Evolutionary conservation across 345 rosid species (phyloP), one percentile per base, ranked within the genome.

Genomic region (Kernera saxatilis): DNA sequence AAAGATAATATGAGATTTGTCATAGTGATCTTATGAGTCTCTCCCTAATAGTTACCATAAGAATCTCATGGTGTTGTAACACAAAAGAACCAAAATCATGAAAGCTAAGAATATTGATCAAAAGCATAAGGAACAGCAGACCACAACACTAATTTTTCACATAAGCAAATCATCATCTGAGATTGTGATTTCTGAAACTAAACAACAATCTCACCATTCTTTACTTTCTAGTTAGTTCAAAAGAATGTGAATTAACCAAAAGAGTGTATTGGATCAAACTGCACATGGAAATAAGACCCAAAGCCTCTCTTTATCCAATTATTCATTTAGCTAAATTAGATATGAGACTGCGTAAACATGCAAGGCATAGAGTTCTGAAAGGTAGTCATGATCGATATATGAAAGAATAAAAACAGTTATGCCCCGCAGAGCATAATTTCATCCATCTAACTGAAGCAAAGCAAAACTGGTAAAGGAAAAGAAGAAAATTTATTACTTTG

Each of bases 401-500:
- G 48, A 68, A 69, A 53, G 53, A 69, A 54, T 35, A 22, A 30
- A 69, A 69, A 61, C 27, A 69, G 79, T 52, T 21, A 19, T 44
- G 17, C 73, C 64, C 64, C 61, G 66, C 74, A 59, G n/a, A 51
- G 25, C 57, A 52, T 43, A 61, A 21, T 3, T 14, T 58, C 56
- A 41, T 39, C 54, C 61, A 39, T 22, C 68, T 74, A 74, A 60
- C 3, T 0, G 32, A 27, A 60, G 64, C 56, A 68, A 68, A 69
- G 41, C 51, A 43, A 50, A 68, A 68, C 73, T 49, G 37, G 73
- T 49, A 57, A 59, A 35, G 57, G 25, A 18, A 30, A 27, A 39
- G 45, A 43, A 69, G 60, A 29, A 43, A 54, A 11, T 66, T 48
- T 55, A 69, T 75, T 53, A 54, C 57, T 75, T 22, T 45, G 74